A percentile compares a stretch with the other conserved stretches of the same genome.
phyloP scores from a whole-genome alignment of 139 green algal genomes.

The Chlamydomonas eustigma region DNA sequence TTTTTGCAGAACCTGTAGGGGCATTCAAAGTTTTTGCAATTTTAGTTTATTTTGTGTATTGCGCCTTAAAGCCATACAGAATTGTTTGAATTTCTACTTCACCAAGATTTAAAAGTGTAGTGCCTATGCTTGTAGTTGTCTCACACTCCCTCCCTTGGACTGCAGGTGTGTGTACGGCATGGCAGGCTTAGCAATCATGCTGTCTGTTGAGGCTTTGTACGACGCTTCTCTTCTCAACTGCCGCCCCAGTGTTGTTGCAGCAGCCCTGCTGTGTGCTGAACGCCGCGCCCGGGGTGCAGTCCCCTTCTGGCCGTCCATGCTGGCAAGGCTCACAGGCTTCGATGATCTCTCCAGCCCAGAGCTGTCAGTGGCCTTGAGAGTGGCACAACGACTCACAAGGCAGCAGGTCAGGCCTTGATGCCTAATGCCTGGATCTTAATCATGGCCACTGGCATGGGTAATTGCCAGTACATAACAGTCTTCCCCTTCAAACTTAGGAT shows the following conservation, averaged over 20 bases:
- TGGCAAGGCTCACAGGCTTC: constrained; percentile 79
- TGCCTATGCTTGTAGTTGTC: no score
- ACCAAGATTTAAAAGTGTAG: no score
- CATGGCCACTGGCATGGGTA: no score
- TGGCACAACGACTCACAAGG: constrained; percentile 63
- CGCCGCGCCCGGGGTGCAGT: constrained; percentile 67
- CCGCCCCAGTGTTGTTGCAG: constrained; percentile 74
- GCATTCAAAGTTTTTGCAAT: no score
- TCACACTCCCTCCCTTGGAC: no score
- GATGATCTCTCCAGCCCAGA: constrained; percentile 72
- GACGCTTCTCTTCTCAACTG: constrained; percentile 82
- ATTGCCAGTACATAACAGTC: no score
- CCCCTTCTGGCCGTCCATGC: constrained; percentile 79
- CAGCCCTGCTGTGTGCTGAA: constrained; percentile 75
- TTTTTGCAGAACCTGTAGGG: no score
- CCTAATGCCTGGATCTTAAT: neutral
- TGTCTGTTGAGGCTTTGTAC: constrained; percentile 55
- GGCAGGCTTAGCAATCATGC: constrained; percentile 46
- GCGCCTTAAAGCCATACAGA: no score
- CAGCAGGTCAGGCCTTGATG: constrained; percentile 31
- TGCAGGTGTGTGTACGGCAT: constrained; percentile 36
- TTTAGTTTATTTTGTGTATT: no score
- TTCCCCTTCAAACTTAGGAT: no score
- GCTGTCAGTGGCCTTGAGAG: constrained; percentile 69
- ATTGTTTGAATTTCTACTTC: no score